A percentile compares a stretch with the other conserved stretches of the same genome.
Evolutionary conservation across 1,284 basidiomycete species (phyloP).

Genomic region (Cutaneotrichosporon cutaneum): DNA sequence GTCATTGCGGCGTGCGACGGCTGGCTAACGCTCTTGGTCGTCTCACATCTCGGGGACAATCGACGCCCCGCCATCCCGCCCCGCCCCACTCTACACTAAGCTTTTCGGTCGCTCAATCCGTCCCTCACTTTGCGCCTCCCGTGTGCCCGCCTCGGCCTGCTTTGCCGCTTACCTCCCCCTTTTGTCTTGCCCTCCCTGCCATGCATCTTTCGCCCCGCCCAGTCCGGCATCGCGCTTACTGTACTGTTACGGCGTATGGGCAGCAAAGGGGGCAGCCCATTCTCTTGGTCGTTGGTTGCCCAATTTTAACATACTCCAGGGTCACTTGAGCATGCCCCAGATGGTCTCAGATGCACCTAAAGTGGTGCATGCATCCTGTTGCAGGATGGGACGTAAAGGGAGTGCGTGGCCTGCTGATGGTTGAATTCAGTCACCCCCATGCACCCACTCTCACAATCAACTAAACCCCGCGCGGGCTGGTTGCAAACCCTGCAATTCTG

Average conservation of each 20-base stretch:
- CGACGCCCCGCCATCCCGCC: neutral
- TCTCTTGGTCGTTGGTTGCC: neutral
- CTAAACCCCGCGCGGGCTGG: too few relatives aligned
- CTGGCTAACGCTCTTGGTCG: too few relatives aligned
- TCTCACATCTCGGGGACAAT: too few relatives aligned
- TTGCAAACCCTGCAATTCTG: too few relatives aligned
- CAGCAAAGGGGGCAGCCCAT: too few relatives aligned
- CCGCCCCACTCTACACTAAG: neutral
- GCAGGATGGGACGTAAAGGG: neutral
- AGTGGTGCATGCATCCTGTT: neutral
- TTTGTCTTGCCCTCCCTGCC: neutral
- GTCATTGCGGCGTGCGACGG: too few relatives aligned
- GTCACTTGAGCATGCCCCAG: neutral
- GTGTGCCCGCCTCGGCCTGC: neutral
- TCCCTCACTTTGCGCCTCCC: neutral
- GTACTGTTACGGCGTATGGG: too few relatives aligned
- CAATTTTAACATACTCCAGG: neutral
- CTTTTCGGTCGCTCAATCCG: neutral
- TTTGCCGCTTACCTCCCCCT: neutral
- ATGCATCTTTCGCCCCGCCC: neutral
- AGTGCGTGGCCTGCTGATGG: neutral
- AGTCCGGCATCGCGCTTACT: too few relatives aligned
- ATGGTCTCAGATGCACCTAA: neutral
- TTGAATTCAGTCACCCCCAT: neutral
- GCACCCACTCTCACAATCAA: too few relatives aligned